These are phyloP conservation scores for Arthrinium phaeospermum DNA, from an alignment of 2,329 filamentous ascomycete genomes.

Conservation along the genomic window DNA sequence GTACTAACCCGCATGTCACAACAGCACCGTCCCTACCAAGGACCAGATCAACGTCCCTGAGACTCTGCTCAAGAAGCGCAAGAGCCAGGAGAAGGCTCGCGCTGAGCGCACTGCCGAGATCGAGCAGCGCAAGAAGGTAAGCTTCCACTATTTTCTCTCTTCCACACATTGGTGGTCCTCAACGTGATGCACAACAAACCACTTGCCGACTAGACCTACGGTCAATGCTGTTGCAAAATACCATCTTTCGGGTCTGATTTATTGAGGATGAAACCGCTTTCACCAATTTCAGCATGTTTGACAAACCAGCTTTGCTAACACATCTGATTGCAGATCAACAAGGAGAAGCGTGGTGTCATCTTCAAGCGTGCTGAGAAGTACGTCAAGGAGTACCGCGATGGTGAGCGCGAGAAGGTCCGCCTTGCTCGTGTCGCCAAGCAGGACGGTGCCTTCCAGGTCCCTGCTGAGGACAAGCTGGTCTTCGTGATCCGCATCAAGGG, in stretches of 20 bases:
- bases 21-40: slow-evolving; percentile 88
- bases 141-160: slow-evolving; percentile 46
- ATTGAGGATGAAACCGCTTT: slow-evolving; percentile 33
- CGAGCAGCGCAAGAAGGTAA: slow-evolving; percentile 90
- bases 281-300: slow-evolving; percentile 37
- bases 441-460: slow-evolving; percentile 91
- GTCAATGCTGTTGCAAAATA: slow-evolving; percentile 99
- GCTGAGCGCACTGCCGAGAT: slow-evolving; percentile 81
- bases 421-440: slow-evolving; percentile 88
- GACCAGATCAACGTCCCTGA: slow-evolving; percentile 97
- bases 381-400: slow-evolving; percentile 99
- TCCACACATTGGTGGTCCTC: slow-evolving; percentile 34
- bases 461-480: slow-evolving; percentile 93
- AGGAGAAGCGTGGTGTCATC: slow-evolving; percentile 98
- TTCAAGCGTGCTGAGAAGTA: slow-evolving; percentile 99
- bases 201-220: slow-evolving; percentile 85
- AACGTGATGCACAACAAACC: slow-evolving; percentile 89
- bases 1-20: slow-evolving; percentile 74
- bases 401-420: slow-evolving; percentile 97
- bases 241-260: slow-evolving; percentile 99
- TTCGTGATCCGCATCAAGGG: slow-evolving; percentile 99
- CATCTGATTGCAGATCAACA: slow-evolving; percentile 74
- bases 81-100: slow-evolving; percentile 99
- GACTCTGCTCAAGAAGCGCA: slow-evolving; percentile 99
- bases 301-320: slow-evolving; percentile 32